Evolutionary conservation across 2,329 filamentous ascomycete genomes (phyloP).

Genomic region (Phaeosphaeria sp.): DNA sequence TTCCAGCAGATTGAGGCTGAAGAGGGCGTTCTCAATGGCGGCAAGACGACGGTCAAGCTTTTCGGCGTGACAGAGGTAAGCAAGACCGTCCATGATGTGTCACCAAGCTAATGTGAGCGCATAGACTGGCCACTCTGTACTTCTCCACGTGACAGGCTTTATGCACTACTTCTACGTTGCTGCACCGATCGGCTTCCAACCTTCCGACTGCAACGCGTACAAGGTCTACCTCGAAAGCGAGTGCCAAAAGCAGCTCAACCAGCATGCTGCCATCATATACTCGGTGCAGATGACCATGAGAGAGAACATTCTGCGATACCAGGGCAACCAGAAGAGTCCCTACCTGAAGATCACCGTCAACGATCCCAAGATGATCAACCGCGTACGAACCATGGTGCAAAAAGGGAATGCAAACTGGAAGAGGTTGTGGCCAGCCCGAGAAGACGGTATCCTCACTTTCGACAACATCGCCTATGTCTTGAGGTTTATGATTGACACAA

Average conservation of each 20-base stretch:
- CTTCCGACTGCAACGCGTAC: slow-evolving; percentile 78
- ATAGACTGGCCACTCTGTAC: slow-evolving; percentile 81
- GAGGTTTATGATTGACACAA: slow-evolving; percentile 97
- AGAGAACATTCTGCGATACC: slow-evolving; percentile 93
- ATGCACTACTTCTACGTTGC: slow-evolving; percentile 95
- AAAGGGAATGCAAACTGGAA: slow-evolving; percentile 84
- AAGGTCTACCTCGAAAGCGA: slow-evolving; percentile 81
- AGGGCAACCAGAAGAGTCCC: slow-evolving; percentile 88
- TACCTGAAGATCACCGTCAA: slow-evolving; percentile 94
- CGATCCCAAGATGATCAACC: slow-evolving; percentile 83
- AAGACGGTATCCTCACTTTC: slow-evolving; percentile 82
- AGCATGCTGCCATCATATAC: slow-evolving; percentile 76
- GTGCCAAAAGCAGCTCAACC: slow-evolving; percentile 61
- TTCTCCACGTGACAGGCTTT: slow-evolving; percentile 95
- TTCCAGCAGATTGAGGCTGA: slow-evolving; percentile 98
- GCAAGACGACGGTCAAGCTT: slow-evolving; percentile 80
- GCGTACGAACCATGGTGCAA: slow-evolving; percentile 78
- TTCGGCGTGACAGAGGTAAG: slow-evolving; percentile 87
- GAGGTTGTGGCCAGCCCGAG: slow-evolving; percentile 73
- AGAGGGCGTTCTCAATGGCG: slow-evolving; percentile 82
- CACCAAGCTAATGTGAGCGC: slow-evolving; percentile 14
- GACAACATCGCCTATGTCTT: slow-evolving; percentile 96
- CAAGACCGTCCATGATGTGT: neutral
- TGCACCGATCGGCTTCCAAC: slow-evolving; percentile 81
- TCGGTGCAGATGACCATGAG: slow-evolving; percentile 82